Evolutionary conservation across 495 filamentous ascomycete species (phyloP), one percentile per base, ranked within the genome.

Genomic region (Neurospora tetraspora): DNA sequence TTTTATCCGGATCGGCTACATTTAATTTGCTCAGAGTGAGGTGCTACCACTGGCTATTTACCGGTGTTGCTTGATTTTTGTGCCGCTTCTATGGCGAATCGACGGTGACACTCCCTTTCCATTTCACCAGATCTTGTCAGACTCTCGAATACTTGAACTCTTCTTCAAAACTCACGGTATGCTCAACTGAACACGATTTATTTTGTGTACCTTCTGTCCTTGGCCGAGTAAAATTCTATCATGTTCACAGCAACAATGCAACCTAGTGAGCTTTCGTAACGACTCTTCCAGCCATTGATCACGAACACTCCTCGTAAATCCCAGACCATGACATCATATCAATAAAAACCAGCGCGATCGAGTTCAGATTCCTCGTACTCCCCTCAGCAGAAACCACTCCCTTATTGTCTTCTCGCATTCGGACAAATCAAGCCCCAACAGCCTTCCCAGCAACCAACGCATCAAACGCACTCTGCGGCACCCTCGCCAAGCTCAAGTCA

Each of bases 391-490:
- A 16, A n/a, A 12, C 27, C 20, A 27, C 20, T 45, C 53, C 9
- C 45, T 20, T 3, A 4, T 20, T n/a, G 3, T 20, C n/a, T 9
- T 20, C 9, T 47, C 43, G 20, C 2, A 34, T 39, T 47, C 34
- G 3, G 47, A 65, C 8, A 34, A 34, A 37, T 23, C 23, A 20
- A 36, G 53, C 45, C 18, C 40, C 16, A 36, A 36, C 42, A 31
- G 27, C n/a, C 14, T 47, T 36, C 39, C 69, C 18, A 77, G 69
- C 36, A 14, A 71, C 76, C 61, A 80, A n/a, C 11, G 77, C 77
- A 59, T 80, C 77, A 53, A 80, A 80, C 1, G 77, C 77, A 27
- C 77, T 76, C 72, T 77, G 68, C 31, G 77, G 78, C 61, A 80
- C 77, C 65, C 71, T 76, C 39, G 78, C 79, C 36, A 61, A 20